Percentiles rank a stretch among this genome's conserved stretches.
Conservation (phyloP, 2,329 filamentous ascomycete species). For the Zymoseptoria ardabiliae region DNA sequence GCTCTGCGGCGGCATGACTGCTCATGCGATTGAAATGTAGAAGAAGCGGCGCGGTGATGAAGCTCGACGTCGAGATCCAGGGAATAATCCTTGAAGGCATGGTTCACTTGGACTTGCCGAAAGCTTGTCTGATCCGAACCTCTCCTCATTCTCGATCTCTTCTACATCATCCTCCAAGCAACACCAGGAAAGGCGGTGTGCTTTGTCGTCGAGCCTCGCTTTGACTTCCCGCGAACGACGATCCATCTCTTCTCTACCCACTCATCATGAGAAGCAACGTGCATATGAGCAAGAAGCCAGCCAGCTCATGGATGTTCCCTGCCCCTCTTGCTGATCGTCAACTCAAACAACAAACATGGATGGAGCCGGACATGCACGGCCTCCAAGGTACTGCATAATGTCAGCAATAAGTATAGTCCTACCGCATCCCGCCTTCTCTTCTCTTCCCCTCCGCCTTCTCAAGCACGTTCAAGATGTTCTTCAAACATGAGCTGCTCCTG, state of each 20-base stretch:
- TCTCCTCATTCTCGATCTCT: background rate
- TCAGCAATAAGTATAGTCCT: background rate
- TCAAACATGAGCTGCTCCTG: background rate
- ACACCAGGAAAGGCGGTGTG: background rate
- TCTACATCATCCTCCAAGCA: background rate
- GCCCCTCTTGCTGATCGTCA: background rate
- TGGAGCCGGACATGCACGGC: background rate
- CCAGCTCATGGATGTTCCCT: background rate
- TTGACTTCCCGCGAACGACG: background rate
- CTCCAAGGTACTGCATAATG: background rate
- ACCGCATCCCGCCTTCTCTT: background rate
- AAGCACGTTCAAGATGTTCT: background rate
- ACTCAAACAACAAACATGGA: background rate
- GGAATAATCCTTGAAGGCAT: background rate
- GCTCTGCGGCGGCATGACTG: conserved; percentile 37
- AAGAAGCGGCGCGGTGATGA: background rate
- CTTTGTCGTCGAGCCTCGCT: background rate
- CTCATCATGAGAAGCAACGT: background rate
- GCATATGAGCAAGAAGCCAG: background rate
- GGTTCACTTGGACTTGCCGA: background rate
- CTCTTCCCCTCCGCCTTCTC: too few species aligned
- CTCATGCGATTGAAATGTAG: background rate
- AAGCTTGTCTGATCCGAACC: background rate
- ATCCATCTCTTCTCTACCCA: background rate
- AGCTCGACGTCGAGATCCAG: background rate